Conservation (phyloP, 805 yeast species). For the Tetrapisispora pingtungensis region DNA sequence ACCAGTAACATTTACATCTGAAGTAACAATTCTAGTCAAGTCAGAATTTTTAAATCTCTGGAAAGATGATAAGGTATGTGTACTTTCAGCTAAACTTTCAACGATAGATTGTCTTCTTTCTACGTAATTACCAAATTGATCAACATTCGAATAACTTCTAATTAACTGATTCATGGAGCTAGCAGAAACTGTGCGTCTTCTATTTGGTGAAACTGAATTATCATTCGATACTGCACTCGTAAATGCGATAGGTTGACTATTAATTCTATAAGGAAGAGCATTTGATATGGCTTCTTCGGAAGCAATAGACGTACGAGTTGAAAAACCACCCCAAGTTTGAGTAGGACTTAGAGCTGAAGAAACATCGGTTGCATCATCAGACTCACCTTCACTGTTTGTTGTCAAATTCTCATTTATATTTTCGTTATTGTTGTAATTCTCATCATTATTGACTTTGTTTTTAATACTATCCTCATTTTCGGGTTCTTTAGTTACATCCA, state of each 20-base stretch:
- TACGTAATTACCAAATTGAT: conserved; percentile 21
- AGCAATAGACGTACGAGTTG: conserved; percentile 1
- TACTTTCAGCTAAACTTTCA: conserved; percentile 1
- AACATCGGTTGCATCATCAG: neutral
- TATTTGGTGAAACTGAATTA: conserved; percentile 5
- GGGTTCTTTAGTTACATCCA: neutral
- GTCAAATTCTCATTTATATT: neutral
- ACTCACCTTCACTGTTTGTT: neutral
- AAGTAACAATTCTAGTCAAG: conserved; percentile 26
- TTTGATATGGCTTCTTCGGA: neutral
- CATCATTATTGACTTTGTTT: no score
- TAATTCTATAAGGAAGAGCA: conserved; percentile 3
- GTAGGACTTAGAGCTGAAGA: neutral
- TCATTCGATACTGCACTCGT: conserved; percentile 5
- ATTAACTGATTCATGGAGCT: conserved; percentile 35
- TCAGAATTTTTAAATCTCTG: conserved; percentile 17
- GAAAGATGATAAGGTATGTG: conserved; percentile 2
- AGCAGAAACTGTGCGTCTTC: conserved; percentile 8
- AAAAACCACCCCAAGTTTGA: neutral
- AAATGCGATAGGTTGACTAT: conserved; percentile 19
- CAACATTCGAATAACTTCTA: conserved; percentile 34
- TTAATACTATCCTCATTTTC: no score
- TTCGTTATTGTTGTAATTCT: neutral
- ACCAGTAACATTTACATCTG: conserved; percentile 26
- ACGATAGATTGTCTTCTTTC: conserved; percentile 14